Evolutionary conservation across 2,329 filamentous ascomycete species (phyloP).

Genomic region (Aspergillus sp.): DNA sequence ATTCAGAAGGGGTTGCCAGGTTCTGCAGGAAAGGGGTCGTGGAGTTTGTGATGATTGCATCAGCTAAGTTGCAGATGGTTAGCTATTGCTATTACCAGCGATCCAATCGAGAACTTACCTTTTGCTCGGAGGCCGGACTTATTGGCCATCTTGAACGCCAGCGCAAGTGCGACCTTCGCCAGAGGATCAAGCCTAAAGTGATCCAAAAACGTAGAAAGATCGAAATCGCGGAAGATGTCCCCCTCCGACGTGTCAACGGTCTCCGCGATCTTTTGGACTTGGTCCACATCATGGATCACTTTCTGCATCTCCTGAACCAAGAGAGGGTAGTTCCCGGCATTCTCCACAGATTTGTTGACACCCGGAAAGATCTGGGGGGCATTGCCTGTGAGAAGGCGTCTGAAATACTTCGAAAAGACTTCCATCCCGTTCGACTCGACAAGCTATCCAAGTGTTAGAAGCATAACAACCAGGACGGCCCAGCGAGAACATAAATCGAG

Average conservation of each 20-base stretch:
- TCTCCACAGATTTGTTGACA: constrained; percentile 61
- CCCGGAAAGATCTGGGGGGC: constrained; percentile 83
- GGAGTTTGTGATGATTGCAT: constrained; percentile 78
- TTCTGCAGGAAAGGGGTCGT: constrained; percentile 68
- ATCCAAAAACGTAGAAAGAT: constrained; percentile 88
- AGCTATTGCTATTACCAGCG: neutral
- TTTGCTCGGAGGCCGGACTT: constrained; percentile 79
- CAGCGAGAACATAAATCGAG: neutral
- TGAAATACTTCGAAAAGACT: constrained; percentile 92
- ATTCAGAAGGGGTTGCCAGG: constrained; percentile 55
- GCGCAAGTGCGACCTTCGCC: constrained; percentile 74
- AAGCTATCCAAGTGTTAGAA: constrained; percentile 47
- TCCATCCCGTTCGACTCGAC: constrained; percentile 99
- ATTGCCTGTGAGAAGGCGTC: constrained; percentile 84
- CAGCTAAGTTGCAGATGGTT: constrained; percentile 47
- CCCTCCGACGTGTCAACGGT: constrained; percentile 83
- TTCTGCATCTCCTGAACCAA: constrained; percentile 78
- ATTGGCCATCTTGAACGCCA: constrained; percentile 77
- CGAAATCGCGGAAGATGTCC: constrained; percentile 91
- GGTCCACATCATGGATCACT: constrained; percentile 66
- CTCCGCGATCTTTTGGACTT: constrained; percentile 85
- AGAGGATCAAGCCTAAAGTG: constrained; percentile 90
- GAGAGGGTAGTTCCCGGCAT: constrained; percentile 73
- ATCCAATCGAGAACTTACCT: constrained; percentile 47
- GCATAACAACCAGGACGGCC: no score